These are phyloP conservation scores for Petunia secreta DNA, from an alignment of 257 asterid species.

Conservation along the genomic window DNA sequence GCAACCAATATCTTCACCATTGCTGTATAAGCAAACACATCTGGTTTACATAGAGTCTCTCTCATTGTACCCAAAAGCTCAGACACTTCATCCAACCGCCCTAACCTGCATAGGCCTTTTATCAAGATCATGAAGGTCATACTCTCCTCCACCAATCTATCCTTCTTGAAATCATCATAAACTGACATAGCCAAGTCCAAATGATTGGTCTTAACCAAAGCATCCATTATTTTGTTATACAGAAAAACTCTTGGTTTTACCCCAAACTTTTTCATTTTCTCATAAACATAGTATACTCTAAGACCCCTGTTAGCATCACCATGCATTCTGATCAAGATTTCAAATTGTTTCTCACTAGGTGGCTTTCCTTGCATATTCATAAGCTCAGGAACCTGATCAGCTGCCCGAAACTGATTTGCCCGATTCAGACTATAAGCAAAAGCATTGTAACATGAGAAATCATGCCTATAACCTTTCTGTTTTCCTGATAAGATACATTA, in stretches of 20 bases:
- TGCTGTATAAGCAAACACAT: slow-evolving; percentile 96
- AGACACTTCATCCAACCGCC: slow-evolving; percentile 61
- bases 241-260: slow-evolving; percentile 85
- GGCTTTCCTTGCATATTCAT: slow-evolving; percentile 95
- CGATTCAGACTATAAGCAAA: slow-evolving; percentile 80
- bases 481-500: slow-evolving; percentile 59
- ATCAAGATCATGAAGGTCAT: slow-evolving; percentile 80
- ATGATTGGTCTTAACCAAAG: slow-evolving; percentile 81
- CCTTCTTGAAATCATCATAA: slow-evolving; percentile 77
- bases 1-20: slow-evolving; percentile 74
- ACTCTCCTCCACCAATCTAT: slow-evolving; percentile 75
- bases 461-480: slow-evolving; percentile 96
- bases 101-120: slow-evolving; percentile 84
- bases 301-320: slow-evolving; percentile 87
- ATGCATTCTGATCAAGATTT: slow-evolving; percentile 90
- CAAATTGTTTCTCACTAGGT: slow-evolving; percentile 94
- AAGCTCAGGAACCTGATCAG: slow-evolving; percentile 95
- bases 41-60: slow-evolving; percentile 84
- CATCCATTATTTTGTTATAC: slow-evolving; percentile 88
- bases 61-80: slow-evolving; percentile 75
- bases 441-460: slow-evolving; percentile 94
- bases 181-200: slow-evolving; percentile 81
- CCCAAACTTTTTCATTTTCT: slow-evolving; percentile 89
- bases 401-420: slow-evolving; percentile 73
- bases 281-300: slow-evolving; percentile 86